Percentiles rank a stretch among this genome's conserved stretches.
Evolutionary conservation across 2,329 filamentous ascomycete genomes (phyloP).

Genomic region (Alternaria viburni): DNA sequence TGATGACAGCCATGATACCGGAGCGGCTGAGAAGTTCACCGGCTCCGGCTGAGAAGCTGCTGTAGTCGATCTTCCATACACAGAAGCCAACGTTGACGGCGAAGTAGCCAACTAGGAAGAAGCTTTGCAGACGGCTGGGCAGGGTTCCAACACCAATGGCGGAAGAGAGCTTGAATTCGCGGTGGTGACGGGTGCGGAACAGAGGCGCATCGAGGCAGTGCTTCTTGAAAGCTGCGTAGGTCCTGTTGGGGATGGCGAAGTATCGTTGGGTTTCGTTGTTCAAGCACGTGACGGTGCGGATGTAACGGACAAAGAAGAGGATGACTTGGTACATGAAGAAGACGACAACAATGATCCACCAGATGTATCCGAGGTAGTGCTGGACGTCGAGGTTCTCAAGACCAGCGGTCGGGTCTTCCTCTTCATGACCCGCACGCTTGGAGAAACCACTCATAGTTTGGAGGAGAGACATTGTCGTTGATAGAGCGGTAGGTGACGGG

Average conservation of each 20-base stretch:
- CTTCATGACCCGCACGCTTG: constrained; percentile 29
- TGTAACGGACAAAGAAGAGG: constrained; percentile 67
- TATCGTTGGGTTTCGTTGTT: constrained; percentile 81
- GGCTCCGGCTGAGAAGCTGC: constrained; percentile 79
- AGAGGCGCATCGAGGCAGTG: constrained; percentile 56
- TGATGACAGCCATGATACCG: constrained; percentile 73
- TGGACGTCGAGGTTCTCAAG: constrained; percentile 44
- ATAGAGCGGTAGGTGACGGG: background rate
- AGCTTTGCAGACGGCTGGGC: constrained; percentile 56
- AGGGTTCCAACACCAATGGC: constrained; percentile 58
- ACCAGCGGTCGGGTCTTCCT: constrained; percentile 36
- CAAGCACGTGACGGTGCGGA: constrained; percentile 76
- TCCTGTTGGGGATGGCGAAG: constrained; percentile 69
- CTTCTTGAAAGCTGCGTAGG: constrained; percentile 54
- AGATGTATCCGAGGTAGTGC: constrained; percentile 51
- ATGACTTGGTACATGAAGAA: constrained; percentile 72
- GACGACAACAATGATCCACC: constrained; percentile 66
- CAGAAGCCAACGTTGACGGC: constrained; percentile 56
- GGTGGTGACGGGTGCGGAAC: constrained; percentile 56
- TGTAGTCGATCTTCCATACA: constrained; percentile 63
- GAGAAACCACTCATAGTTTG: constrained; percentile 23
- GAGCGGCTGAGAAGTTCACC: constrained; percentile 66
- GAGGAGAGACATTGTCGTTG: constrained; percentile 32
- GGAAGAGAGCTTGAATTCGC: constrained; percentile 58
- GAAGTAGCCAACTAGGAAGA: constrained; percentile 57